Base-by-base conservation (phyloP, 495 filamentous ascomycete species). In the Aspergillus incahuasiensis region DNA sequence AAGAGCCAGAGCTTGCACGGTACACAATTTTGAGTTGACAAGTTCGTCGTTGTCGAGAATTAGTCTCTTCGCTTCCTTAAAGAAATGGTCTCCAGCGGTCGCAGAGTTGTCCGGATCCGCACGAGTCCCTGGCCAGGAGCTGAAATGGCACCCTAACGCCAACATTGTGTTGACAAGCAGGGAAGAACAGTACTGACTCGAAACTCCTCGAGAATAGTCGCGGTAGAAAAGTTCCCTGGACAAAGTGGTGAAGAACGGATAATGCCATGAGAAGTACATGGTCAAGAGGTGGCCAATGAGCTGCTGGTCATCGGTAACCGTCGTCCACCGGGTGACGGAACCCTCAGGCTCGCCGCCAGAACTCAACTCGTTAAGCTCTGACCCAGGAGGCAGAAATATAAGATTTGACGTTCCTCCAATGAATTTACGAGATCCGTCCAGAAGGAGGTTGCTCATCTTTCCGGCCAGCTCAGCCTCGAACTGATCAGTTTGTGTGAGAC, bases 201-300 rank as follows among this genome's bases (percentile, higher is more conserved):
- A 68, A 16, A 78, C 70, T 0, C 92, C 91, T 3, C 77, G 78
- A 13, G 84, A 63, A 62, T 96, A 97, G 65, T 98, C 92, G 18
- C 86, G 79, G 60, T 86, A 94, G 69, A 98, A 98, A 22, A 96
- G 79, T 35, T 76, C 81, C 68, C 88, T 95, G n/a, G 92, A 92
- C 6, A 97, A 80, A 0, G 89, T 92, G 11, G 90, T 92, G 73
- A 98, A 98, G 69, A 91, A 97, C 11, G 92, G 87, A 67, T 97
- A 98, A 63, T 98, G 94, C 91, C 94, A 98, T 25, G 86, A 87
- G 72, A 97, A 97, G 72, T 98, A 98, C 90, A 97, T 92, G 55
- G 89, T 92, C 62, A 98, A 82, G 11, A 98, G 82, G 73, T 97
- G 95, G 13, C 82, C 81, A 57, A 97, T 82, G 9, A 96, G 74